Evolutionary conservation across 208 protist species (phyloP).

Genomic region (Leishmania turanica): DNA sequence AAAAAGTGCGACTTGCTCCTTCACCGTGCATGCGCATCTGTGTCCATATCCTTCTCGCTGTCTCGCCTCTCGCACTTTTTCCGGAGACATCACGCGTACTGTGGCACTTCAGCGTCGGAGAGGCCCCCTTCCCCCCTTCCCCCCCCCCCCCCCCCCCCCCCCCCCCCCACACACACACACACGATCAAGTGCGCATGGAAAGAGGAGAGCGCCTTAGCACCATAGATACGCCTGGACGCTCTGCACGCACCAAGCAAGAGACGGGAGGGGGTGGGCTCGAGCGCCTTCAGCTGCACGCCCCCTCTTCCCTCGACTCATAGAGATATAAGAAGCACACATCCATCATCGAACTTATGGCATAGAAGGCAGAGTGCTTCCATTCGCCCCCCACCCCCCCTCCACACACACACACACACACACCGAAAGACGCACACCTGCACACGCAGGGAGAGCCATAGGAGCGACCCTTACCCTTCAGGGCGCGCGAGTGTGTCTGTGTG

Average conservation of each 20-base stretch:
- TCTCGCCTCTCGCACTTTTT: background rate
- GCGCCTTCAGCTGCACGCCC: background rate
- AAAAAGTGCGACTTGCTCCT: background rate
- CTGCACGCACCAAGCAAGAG: background rate
- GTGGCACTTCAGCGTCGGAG: background rate
- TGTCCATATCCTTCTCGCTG: background rate
- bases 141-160: too few species aligned
- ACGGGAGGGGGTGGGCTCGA: background rate
- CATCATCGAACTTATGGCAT: background rate
- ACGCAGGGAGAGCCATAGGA: background rate
- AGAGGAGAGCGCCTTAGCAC: background rate
- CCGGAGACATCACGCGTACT: background rate
- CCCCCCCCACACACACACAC: too few species aligned
- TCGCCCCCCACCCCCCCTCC: background rate
- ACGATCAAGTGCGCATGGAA: background rate
- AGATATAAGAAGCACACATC: background rate
- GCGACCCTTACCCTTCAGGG: background rate
- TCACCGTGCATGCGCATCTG: background rate
- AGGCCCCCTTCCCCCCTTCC: background rate
- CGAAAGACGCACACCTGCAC: background rate
- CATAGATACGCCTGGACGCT: background rate
- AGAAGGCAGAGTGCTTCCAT: background rate
- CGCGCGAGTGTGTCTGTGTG: background rate
- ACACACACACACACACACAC: background rate
- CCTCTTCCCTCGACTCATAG: background rate